Evolutionary conservation across 2,329 filamentous ascomycete genomes (phyloP).

Genomic region (Colletotrichum viniferum): DNA sequence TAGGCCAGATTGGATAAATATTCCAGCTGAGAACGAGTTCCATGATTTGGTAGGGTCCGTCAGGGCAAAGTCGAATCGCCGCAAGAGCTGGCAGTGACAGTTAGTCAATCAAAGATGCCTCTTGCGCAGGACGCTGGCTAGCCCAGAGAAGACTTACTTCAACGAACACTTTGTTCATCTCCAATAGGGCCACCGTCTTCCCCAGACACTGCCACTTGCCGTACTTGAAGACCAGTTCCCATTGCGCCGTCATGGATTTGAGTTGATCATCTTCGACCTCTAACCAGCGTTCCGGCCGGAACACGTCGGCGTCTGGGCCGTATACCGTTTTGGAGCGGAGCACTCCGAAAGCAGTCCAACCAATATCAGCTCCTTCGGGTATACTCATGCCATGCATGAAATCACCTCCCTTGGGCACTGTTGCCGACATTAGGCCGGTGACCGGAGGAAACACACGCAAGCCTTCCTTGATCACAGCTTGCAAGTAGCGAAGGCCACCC

Average conservation of each 20-base stretch:
- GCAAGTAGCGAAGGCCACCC: constrained; percentile 48
- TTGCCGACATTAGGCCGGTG: constrained; percentile 36
- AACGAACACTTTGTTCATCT: constrained; percentile 48
- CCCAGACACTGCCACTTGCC: constrained; percentile 51
- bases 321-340: constrained; percentile 40
- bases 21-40: constrained; percentile 34
- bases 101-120: not conserved
- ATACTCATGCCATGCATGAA: constrained; percentile 43
- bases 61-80: constrained; percentile 35
- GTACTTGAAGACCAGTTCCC: constrained; percentile 48
- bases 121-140: not conserved
- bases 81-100: constrained; percentile 30
- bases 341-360: constrained; percentile 44
- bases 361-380: constrained; percentile 50
- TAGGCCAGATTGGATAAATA: constrained; percentile 37
- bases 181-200: constrained; percentile 46
- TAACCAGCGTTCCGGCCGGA: constrained; percentile 55
- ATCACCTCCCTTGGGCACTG: constrained; percentile 41
- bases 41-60: constrained; percentile 35
- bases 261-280: constrained; percentile 36
- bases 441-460: constrained; percentile 51
- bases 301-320: constrained; percentile 44
- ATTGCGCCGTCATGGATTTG: constrained; percentile 38
- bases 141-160: constrained; percentile 35
- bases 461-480: constrained; percentile 54